These are phyloP conservation scores for Claviceps sp. DNA, from an alignment of 2,329 filamentous ascomycete species.

Conservation along the genomic window DNA sequence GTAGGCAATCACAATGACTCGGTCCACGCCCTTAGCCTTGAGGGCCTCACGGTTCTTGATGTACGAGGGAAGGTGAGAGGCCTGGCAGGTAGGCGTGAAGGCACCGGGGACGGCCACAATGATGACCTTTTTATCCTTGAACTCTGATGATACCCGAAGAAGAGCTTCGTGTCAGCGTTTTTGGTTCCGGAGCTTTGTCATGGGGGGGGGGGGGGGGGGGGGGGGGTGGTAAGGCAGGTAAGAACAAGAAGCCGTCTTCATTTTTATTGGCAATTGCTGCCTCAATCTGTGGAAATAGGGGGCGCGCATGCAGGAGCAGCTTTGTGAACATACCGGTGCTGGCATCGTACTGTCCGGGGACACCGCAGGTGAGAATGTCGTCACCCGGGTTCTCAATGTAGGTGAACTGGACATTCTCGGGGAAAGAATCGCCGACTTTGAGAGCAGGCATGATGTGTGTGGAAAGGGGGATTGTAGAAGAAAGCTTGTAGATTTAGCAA, in stretches of 20 bases:
- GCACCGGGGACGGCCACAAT: constrained; percentile 50
- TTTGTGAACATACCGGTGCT: constrained; percentile 44
- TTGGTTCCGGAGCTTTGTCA: background rate
- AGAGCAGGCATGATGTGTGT: constrained; percentile 42
- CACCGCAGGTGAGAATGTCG: constrained; percentile 62
- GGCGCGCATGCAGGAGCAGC: background rate
- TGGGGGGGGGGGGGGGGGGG: background rate
- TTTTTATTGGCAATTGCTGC: too few species aligned
- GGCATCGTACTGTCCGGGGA: constrained; percentile 66
- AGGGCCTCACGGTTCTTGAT: constrained; percentile 57
- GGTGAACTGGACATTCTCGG: constrained; percentile 65
- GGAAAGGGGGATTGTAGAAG: background rate
- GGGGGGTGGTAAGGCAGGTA: background rate
- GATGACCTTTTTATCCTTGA: constrained; percentile 42
- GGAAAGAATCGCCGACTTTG: constrained; percentile 74
- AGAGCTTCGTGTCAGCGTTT: background rate
- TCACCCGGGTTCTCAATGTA: constrained; percentile 69
- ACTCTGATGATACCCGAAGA: constrained; percentile 23
- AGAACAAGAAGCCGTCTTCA: too few species aligned
- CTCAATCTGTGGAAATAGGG: background rate
- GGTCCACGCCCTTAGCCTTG: constrained; percentile 69
- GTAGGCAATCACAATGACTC: constrained; percentile 66
- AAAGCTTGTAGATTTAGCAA: background rate
- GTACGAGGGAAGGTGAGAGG: constrained; percentile 69
- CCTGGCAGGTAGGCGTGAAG: constrained; percentile 80